These are phyloP conservation scores for Lumnitzera littorea DNA, from an alignment of 345 rosid species.

Conservation along the genomic window DNA sequence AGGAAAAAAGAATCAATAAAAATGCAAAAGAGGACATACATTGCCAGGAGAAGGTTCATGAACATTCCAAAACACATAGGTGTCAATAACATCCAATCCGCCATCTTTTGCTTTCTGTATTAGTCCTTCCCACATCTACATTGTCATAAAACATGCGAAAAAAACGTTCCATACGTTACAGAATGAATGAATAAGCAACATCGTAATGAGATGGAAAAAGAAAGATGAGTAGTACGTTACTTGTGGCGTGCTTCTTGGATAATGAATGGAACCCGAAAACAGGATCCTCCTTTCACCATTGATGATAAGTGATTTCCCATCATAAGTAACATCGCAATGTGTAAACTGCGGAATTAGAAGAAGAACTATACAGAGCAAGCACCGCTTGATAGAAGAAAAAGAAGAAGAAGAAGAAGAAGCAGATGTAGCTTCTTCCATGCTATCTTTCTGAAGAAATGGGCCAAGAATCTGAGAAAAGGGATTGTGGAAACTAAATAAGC, in stretches of 20 bases:
- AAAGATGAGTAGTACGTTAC: slow-evolving; percentile 7
- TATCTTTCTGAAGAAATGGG: not conserved
- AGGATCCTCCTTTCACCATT: slow-evolving; percentile 47
- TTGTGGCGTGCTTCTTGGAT: slow-evolving; percentile 66
- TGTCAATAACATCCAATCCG: slow-evolving; percentile 59
- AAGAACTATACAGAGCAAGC: slow-evolving; percentile 18
- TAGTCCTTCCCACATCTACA: slow-evolving; percentile 76
- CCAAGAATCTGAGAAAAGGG: slow-evolving; percentile 3
- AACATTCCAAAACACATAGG: slow-evolving; percentile 66
- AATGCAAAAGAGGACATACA: slow-evolving; percentile 22
- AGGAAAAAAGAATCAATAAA: not conserved
- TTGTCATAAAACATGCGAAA: not conserved
- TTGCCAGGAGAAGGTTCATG: slow-evolving; percentile 69
- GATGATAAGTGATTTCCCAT: slow-evolving; percentile 45
- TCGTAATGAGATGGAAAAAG: not conserved
- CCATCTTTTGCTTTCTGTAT: slow-evolving; percentile 58
- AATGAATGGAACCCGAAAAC: slow-evolving; percentile 66
- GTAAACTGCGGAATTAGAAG: slow-evolving; percentile 11
- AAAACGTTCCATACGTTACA: not conserved
- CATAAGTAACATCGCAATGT: slow-evolving; percentile 37
- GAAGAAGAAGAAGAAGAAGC: slow-evolving; percentile 2
- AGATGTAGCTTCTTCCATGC: slow-evolving; percentile 33
- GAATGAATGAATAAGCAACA: not conserved
- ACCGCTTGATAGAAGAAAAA: slow-evolving; percentile 7
- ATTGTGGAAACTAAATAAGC: too few relatives aligned